Evolutionary conservation across 139 green algal genomes (phyloP), one percentile per base, ranked within the genome.

Genomic region (Dunaliella primolecta): DNA sequence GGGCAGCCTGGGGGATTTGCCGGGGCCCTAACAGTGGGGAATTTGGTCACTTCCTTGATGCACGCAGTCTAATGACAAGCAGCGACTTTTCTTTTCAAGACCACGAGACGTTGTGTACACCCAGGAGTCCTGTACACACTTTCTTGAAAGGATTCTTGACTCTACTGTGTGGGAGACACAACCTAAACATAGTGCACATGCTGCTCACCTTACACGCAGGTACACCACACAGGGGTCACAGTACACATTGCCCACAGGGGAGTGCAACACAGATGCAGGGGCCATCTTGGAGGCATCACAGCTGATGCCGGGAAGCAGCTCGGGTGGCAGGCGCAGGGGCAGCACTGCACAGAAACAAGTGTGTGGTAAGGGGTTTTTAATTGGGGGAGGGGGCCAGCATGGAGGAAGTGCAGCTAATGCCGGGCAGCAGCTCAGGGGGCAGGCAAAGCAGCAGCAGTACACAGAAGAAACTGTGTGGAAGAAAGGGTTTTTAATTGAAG

Each of bases 131-230:
- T 29, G 20, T 15, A n/a, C 21, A n/a, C 72, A 3, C 25, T 3
- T 15, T 23, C 72, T 32, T 27, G 23, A n/a, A n/a, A n/a, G n/a
- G n/a, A n/a, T n/a, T n/a, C n/a, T n/a, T n/a, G n/a, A n/a, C n/a
- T n/a, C n/a, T n/a, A n/a, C n/a, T n/a, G n/a, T n/a, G n/a, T n/a
- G n/a, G n/a, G n/a, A n/a, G n/a, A n/a, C n/a, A n/a, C n/a, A n/a
- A n/a, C n/a, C n/a, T n/a, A n/a, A n/a, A n/a, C n/a, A n/a, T n/a
- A n/a, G n/a, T n/a, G n/a, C n/a, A n/a, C n/a, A n/a, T n/a, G n/a
- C n/a, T n/a, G n/a, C n/a, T n/a, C n/a, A 80, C 75, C 75, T 80
- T 30, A 80, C 24, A 32, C 75, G 75, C 75, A 80, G 75, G 31
- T 55, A 29, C 31, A 3, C 30, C 31, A 11, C 29, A 32, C 75